Conservation (phyloP, 306 rosid species). For the Gastrolobium bilobum region DNA sequence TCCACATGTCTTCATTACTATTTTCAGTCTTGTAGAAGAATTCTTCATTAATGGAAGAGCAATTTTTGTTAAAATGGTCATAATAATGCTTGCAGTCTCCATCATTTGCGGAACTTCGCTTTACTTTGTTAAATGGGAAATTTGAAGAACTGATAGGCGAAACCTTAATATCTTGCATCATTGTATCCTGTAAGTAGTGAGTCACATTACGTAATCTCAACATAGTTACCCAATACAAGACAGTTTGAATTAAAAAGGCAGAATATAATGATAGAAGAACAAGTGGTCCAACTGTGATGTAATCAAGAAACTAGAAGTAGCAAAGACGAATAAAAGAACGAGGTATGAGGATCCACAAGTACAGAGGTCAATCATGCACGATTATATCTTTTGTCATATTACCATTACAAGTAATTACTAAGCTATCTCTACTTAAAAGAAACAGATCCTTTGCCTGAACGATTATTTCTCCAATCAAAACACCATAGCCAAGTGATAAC, state of each 20-base stretch:
- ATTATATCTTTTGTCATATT: background rate
- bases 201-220: conserved; percentile 44
- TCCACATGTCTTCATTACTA: conserved; percentile 59
- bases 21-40: conserved; percentile 54
- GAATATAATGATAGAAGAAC: conserved; percentile 33
- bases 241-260: conserved; percentile 32
- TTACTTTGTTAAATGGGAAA: conserved; percentile 61
- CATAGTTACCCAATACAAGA: conserved; percentile 1
- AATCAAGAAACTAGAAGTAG: conserved; percentile 14
- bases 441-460: conserved; percentile 20
- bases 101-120: conserved; percentile 48
- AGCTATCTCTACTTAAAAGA: conserved; percentile 21
- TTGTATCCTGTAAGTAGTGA: conserved; percentile 67
- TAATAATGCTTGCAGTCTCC: conserved; percentile 49
- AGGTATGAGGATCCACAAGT: background rate
- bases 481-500: conserved; percentile 17
- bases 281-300: background rate
- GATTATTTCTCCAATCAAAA: conserved; percentile 26
- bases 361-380: conserved; percentile 7
- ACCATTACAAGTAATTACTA: background rate
- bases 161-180: conserved; percentile 64
- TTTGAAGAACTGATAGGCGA: conserved; percentile 54
- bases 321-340: background rate
- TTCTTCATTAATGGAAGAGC: conserved; percentile 54
- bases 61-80: conserved; percentile 50